These are phyloP conservation scores for Annulohypoxylon bovei DNA, from an alignment of 495 filamentous ascomycete species.

Conservation along the genomic window DNA sequence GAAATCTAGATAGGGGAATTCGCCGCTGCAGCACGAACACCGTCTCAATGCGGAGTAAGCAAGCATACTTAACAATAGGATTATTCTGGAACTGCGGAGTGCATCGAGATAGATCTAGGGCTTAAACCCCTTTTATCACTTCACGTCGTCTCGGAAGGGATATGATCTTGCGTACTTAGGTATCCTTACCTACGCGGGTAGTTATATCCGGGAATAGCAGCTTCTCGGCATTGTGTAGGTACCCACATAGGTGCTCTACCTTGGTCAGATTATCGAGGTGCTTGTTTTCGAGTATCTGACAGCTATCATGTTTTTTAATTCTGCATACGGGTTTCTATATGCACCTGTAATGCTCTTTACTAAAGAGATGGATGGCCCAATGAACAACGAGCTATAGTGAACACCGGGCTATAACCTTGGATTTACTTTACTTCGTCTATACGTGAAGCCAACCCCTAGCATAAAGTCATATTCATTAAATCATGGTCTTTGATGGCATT, in stretches of 20 bases:
- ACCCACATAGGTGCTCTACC: neutral
- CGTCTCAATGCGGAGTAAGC: slow-evolving; percentile 15
- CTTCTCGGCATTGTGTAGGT: neutral
- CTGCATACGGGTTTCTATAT: too few relatives aligned
- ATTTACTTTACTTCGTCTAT: too few relatives aligned
- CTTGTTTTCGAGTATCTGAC: neutral
- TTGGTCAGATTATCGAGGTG: neutral
- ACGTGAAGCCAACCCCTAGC: too few relatives aligned
- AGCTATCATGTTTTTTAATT: neutral
- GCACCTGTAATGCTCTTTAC: too few relatives aligned
- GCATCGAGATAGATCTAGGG: slow-evolving; percentile 26
- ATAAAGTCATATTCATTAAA: too few relatives aligned
- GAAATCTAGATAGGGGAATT: slow-evolving; percentile 9
- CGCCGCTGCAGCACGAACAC: neutral
- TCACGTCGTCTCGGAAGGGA: too few relatives aligned
- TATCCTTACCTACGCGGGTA: slow-evolving; percentile 5
- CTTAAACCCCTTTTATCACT: neutral
- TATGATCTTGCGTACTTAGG: neutral
- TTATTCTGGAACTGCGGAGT: slow-evolving; percentile 33
- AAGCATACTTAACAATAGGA: neutral
- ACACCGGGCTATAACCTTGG: too few relatives aligned
- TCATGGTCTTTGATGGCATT: too few relatives aligned
- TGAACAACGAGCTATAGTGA: too few relatives aligned
- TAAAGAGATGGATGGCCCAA: too few relatives aligned
- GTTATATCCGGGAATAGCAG: neutral